These are phyloP conservation scores for Aspergillus phoenicis DNA, from an alignment of 2,329 filamentous ascomycete species.

Conservation along the genomic window DNA sequence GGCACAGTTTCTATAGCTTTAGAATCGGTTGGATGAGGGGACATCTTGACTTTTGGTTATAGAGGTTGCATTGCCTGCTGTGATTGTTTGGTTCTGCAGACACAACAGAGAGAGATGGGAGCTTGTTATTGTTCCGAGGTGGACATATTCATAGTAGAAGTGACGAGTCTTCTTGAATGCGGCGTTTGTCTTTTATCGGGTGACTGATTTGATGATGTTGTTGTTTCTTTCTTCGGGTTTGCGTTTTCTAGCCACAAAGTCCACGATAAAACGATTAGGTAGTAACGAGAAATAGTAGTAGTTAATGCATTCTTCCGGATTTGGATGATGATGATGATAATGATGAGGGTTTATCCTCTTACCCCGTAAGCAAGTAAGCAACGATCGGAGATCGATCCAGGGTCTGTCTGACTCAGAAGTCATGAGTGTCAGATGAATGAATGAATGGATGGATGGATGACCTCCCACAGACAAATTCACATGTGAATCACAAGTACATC, in stretches of 20 bases:
- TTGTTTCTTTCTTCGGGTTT: not conserved
- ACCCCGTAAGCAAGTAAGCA: too few species aligned
- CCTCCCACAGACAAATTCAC: not conserved
- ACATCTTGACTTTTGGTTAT: not conserved
- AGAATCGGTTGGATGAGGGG: not conserved
- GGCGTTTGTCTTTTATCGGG: not conserved
- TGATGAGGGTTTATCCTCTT: too few species aligned
- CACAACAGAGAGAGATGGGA: not conserved
- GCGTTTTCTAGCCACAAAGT: not conserved
- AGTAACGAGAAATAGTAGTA: not conserved
- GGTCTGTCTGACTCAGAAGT: not conserved
- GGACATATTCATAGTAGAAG: not conserved
- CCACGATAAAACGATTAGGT: not conserved
- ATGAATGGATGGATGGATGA: too few species aligned
- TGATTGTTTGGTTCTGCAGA: not conserved
- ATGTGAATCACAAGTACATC: not conserved
- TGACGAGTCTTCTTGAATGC: not conserved
- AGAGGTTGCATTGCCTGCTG: not conserved
- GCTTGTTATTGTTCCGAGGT: not conserved
- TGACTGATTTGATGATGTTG: not conserved
- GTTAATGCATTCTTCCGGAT: not conserved
- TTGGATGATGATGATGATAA: too few species aligned
- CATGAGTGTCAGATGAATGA: not conserved
- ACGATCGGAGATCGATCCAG: not conserved
- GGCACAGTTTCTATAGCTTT: not conserved